Evolutionary conservation across 169 alveolate genomes (phyloP), one percentile per base, ranked within the genome.

Genomic region (Theileria equi): DNA sequence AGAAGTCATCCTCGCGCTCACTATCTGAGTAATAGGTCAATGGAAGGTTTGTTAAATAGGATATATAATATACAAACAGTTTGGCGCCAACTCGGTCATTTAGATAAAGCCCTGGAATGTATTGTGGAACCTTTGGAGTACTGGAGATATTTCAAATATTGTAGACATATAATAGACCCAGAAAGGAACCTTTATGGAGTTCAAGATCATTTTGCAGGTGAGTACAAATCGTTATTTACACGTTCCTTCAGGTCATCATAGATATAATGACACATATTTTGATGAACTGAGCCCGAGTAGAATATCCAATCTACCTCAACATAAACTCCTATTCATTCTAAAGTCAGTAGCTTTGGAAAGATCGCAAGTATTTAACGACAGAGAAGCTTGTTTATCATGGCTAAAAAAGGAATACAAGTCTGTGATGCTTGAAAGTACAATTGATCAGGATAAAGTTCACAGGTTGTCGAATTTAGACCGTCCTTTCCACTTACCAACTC

Each of bases 1-100:
- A 66, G 84, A 41, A 82, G 81, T 16, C 92, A 84, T 44, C 98
- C 98, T 21, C 88, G 90, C 35, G 98, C 98, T 0, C 98, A 94
- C 55, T 92, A 94, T 63, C 81, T 92, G 63, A 82, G 92, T 70
- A 86, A 92, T 44, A 88, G 96, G 43, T 86, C 97, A 16, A 94
- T 94, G 96, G 98, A 94, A 88, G 91, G 94, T 70, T 38, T 58
- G 87, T 62, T 26, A 5, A 3, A 29, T 26, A 11, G 38, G 3
- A 26, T 34, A 44, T 19, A 2, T 41, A 8, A 50, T 5, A 44
- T 26, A n/a, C 29, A 13, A 31, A 34, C 84, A 86, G 92, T 86
- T 16, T 82, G 89, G 91, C 47, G 91, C 25, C 83, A 67, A 41
- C 65, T 86, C 17, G 92, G 91, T 0, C 88, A 83, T 52, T 19